Evolutionary conservation across 352 stramenopile genomes (phyloP), one percentile per base, ranked within the genome.

Genomic region (Phytophthora sp.): DNA sequence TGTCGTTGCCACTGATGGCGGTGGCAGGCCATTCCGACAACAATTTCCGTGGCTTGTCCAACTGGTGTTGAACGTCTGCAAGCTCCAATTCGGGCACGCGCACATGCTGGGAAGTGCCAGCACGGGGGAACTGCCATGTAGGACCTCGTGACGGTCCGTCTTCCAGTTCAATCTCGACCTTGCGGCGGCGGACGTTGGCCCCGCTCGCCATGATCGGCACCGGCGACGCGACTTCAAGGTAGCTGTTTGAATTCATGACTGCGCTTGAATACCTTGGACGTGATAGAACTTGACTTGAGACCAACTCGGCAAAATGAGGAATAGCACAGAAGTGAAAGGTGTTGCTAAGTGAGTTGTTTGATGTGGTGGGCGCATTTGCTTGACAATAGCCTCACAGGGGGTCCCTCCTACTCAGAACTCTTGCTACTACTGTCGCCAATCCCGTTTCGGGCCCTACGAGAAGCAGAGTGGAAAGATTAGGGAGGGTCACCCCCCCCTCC

Each of bases 1-100:
- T 95, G 56, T 97, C 90, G 70, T 97, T 97, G 20, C 90, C 89
- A 39, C 79, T 94, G 70, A 97, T 97, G 6, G 87, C 76, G 7
- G 90, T 97, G 4, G 89, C 82, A 15, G 78, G 69, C 73, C 86
- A 92, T 71, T 96, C 73, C 12, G 73, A 63, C 26, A 96, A 56
- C 55, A 70, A 49, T 16, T 72, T 47, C 15, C 58, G 56, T 9
- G 56, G 64, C 15, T 50, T 44, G 4, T 76, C 38, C 21, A 80
- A 55, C 30, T 73, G 18, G 9, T 67, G 11, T 16, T 71, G 64
- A 29, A 82, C 73, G 20, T 57, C 64, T 1, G 54, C 57, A 21
- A 86, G 57, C 12, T 82, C 66, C 12, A 66, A 31, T 13, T 66
- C 59, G 6, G 73, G 62, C 4, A 75, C 54, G 8, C 57, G 42